Evolutionary conservation across 768 basidiomycete genomes (phyloP), one percentile per base, ranked within the genome.

Genomic region (Calocybe gangraenosa): DNA sequence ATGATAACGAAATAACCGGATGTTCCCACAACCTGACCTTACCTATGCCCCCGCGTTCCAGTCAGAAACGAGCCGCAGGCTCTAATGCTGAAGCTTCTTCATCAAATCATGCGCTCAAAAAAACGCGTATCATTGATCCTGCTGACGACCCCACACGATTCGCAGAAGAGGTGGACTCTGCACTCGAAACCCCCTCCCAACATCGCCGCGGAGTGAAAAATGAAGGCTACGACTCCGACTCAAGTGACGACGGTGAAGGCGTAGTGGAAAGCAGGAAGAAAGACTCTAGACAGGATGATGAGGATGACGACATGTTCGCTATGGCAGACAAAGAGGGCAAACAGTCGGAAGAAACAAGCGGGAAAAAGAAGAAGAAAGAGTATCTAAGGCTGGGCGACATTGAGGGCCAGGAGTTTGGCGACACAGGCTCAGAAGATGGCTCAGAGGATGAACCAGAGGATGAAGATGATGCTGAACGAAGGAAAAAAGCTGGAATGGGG

Each of bases 171-270:
- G 85, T 91, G 34, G 86, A 90, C 49, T 74, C 74, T 3, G 73
- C 81, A 0, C 79, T 92, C 46, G 89, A 91, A 62, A 70, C 72
- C 53, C 78, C 83, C 3, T 74, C 76, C 9, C 70, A 71, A 18
- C 70, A 69, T 47, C 78, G 84, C 14, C 84, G 88, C 17, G 79
- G 81, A 37, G 80, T 96, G 47, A 87, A 85, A 59, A 84, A 76
- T 14, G 91, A 91, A 42, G 76, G 94, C 13, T 97, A 96, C 62
- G 92, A 94, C 10, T 92, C 90, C 1, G 93, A 96, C 65, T 94
- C 92, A 2, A 92, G 82, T 46, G 91, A 95, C 59, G 93, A 96
- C 50, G 92, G 89, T 2, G 92, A 96, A 62, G 87, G 91, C n/a
- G 91, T 94, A 30, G 93, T 93, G 7, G 67, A 65, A n/a, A 89